phyloP scores from a whole-genome alignment of 2,329 filamentous ascomycete species.

The Aspergillus ochraceus region DNA sequence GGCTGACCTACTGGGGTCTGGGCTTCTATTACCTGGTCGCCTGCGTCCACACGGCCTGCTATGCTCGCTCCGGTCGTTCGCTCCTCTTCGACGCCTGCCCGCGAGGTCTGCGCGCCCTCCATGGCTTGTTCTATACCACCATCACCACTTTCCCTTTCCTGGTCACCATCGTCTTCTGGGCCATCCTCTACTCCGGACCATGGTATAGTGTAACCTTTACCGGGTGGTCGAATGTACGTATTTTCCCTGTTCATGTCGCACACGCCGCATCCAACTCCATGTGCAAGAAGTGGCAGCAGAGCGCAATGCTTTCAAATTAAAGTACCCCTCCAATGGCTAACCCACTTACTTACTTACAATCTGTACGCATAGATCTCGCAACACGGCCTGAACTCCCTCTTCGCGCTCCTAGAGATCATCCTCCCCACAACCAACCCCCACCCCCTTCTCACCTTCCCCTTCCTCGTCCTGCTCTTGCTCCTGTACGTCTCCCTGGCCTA shows the following conservation, averaged over 20 bases:
- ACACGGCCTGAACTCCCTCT: slow-evolving; percentile 72
- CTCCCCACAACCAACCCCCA: slow-evolving; percentile 65
- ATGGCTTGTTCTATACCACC: slow-evolving; percentile 64
- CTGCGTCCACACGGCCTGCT: slow-evolving; percentile 67
- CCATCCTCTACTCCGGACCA: slow-evolving; percentile 52
- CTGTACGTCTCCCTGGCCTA: slow-evolving; percentile 75
- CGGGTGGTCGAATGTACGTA: slow-evolving; percentile 54
- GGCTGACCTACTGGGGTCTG: slow-evolving; percentile 78
- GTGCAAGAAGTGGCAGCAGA: too few species aligned
- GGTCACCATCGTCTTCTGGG: slow-evolving; percentile 73
- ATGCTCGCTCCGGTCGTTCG: slow-evolving; percentile 55
- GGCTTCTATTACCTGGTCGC: slow-evolving; percentile 74
- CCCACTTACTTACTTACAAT: too few species aligned
- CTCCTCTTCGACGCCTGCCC: slow-evolving; percentile 61
- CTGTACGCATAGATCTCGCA: slow-evolving; percentile 58
- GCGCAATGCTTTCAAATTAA: too few species aligned
- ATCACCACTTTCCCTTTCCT: slow-evolving; percentile 65
- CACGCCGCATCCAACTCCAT: too few species aligned
- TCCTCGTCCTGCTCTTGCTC: slow-evolving; percentile 68
- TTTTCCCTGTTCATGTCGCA: not conserved
- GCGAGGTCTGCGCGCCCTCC: slow-evolving; percentile 62
- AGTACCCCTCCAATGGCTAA: too few species aligned
- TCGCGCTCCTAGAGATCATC: slow-evolving; percentile 74
- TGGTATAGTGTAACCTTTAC: slow-evolving; percentile 56
- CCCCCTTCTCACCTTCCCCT: slow-evolving; percentile 66